Conservation (phyloP, 805 yeast species). For the Pichia exigua region DNA sequence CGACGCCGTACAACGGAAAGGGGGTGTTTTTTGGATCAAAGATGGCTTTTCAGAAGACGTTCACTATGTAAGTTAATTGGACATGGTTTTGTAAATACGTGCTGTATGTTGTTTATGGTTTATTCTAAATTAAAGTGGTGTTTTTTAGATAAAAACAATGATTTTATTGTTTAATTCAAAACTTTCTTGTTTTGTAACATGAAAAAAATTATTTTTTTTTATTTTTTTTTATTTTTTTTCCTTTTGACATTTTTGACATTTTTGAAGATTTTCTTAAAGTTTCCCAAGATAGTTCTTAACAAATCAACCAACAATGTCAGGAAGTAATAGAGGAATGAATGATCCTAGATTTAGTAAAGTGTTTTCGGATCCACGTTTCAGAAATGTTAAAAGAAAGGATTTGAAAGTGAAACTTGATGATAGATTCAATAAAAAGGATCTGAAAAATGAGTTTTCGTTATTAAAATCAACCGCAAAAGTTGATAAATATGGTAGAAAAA, state of each 20-base stretch:
- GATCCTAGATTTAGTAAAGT: conserved; percentile 78
- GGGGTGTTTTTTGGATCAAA: too few relatives aligned
- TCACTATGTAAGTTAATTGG: too few relatives aligned
- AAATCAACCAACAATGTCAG: background rate
- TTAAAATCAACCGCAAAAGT: conserved; percentile 59
- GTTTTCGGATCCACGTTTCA: conserved; percentile 84
- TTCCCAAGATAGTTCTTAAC: too few relatives aligned
- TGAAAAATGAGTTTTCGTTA: conserved; percentile 31
- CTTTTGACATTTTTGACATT: background rate
- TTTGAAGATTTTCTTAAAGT: background rate
- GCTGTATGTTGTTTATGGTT: too few relatives aligned
- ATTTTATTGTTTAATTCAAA: too few relatives aligned
- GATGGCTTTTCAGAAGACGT: too few relatives aligned
- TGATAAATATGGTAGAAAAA: conserved; percentile 81
- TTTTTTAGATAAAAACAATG: too few relatives aligned
- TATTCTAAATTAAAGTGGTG: too few relatives aligned
- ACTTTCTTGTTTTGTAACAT: too few relatives aligned
- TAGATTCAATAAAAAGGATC: conserved; percentile 65
- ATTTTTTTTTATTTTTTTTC: background rate
- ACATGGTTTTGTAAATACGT: too few relatives aligned
- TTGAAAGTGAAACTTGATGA: conserved; percentile 75
- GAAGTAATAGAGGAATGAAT: conserved; percentile 19
- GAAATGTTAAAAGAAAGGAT: conserved; percentile 59
- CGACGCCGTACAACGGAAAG: background rate
- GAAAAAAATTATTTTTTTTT: background rate